Evolutionary conservation across 768 basidiomycete species (phyloP).

Genomic region (Naganishia friedmannii): DNA sequence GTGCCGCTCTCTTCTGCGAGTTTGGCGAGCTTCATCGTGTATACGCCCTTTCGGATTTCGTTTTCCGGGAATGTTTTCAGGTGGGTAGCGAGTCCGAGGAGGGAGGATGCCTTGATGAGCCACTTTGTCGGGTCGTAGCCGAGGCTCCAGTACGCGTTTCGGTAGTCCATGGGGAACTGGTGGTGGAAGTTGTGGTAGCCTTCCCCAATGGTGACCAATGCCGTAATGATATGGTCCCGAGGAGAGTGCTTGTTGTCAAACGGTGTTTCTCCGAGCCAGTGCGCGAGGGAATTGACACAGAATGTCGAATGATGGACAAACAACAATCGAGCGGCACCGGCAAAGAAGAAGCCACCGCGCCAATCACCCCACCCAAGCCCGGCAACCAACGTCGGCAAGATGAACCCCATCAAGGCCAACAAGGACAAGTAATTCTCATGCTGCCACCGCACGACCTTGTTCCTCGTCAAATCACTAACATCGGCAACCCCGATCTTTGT

Average conservation of each 20-base stretch:
- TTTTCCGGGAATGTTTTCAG: slow-evolving; percentile 82
- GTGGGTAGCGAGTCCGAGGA: slow-evolving; percentile 72
- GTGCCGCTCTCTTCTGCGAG: slow-evolving; percentile 72
- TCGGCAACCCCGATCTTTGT: slow-evolving; percentile 86
- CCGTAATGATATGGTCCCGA: slow-evolving; percentile 81
- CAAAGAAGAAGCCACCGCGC: slow-evolving; percentile 79
- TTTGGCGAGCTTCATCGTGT: slow-evolving; percentile 90
- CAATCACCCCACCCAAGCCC: slow-evolving; percentile 83
- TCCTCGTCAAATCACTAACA: slow-evolving; percentile 77
- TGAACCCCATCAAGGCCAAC: slow-evolving; percentile 67
- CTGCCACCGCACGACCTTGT: slow-evolving; percentile 78
- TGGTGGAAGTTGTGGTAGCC: slow-evolving; percentile 99
- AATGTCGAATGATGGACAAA: slow-evolving; percentile 95
- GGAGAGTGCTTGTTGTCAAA: slow-evolving; percentile 96
- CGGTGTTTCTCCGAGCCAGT: slow-evolving; percentile 89
- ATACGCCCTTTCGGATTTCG: slow-evolving; percentile 84
- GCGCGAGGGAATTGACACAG: slow-evolving; percentile 93
- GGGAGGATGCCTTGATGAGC: slow-evolving; percentile 69
- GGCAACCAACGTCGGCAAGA: slow-evolving; percentile 72
- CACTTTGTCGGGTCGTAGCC: slow-evolving; percentile 91
- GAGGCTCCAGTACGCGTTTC: slow-evolving; percentile 92
- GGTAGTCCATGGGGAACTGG: slow-evolving; percentile 95
- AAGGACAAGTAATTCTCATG: slow-evolving; percentile 73
- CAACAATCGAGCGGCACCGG: slow-evolving; percentile 69
- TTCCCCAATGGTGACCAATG: slow-evolving; percentile 86